phyloP scores from a whole-genome alignment of 192 early-diverging fungal genomes.

The Mortierella hygrophila region DNA sequence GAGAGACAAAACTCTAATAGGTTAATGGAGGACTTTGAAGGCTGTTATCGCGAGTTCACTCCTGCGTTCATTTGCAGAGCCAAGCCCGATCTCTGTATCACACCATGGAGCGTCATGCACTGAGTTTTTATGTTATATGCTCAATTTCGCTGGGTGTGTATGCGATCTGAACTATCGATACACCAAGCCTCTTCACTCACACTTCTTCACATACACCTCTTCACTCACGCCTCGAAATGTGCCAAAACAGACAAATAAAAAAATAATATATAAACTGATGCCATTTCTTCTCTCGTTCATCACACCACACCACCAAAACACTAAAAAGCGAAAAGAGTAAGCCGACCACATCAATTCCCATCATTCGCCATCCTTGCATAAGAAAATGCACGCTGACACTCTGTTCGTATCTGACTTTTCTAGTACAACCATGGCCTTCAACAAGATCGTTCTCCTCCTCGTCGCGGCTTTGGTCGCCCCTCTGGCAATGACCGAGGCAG shows the following conservation, averaged over 20 bases:
- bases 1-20: not conserved
- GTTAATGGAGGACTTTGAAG: not conserved
- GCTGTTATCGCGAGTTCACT: not conserved
- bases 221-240: not conserved
- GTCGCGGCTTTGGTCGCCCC: not conserved
- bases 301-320: not conserved
- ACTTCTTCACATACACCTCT: not conserved
- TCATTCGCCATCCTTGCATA: not conserved
- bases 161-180: not conserved
- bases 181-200: not conserved
- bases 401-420: not conserved
- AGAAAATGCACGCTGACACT: not conserved
- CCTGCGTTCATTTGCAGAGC: not conserved
- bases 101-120: not conserved
- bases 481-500: constrained; percentile 6
- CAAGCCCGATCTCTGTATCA: not conserved
- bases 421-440: constrained; percentile 11
- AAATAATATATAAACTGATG: not conserved
- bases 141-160: not conserved
- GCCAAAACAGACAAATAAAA: not conserved
- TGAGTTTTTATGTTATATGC: not conserved
- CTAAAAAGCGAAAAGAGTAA: not conserved
- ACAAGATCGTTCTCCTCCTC: constrained; percentile 15
- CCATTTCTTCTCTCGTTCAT: not conserved
- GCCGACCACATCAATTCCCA: not conserved